Evolutionary conservation across 1,284 basidiomycete genomes (phyloP).

Genomic region (Ustilago tritici): DNA sequence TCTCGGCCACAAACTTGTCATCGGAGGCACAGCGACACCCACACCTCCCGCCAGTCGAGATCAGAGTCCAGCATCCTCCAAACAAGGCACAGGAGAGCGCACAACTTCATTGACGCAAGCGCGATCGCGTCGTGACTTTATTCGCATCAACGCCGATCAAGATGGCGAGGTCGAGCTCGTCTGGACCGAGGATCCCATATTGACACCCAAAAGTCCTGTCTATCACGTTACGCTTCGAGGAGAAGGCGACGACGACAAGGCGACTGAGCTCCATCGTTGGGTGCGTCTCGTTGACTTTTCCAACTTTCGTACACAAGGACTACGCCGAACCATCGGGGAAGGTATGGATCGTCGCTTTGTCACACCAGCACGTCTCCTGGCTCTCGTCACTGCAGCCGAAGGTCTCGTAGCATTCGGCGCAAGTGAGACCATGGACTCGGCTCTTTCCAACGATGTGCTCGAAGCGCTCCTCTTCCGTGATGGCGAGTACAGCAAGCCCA

Average conservation of each 20-base stretch:
- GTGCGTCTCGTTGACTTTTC: slow-evolving; percentile 76
- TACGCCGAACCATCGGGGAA: slow-evolving; percentile 90
- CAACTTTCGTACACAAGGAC: slow-evolving; percentile 92
- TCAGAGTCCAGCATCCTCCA: slow-evolving; percentile 37
- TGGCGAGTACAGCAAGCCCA: slow-evolving; percentile 59
- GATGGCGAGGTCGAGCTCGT: slow-evolving; percentile 57
- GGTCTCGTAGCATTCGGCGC: slow-evolving; percentile 66
- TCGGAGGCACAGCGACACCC: slow-evolving; percentile 30
- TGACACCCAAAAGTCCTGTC: slow-evolving; percentile 38
- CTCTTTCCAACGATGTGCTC: slow-evolving; percentile 63
- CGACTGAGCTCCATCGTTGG: slow-evolving; percentile 43
- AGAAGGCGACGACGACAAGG: slow-evolving; percentile 42
- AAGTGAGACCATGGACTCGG: slow-evolving; percentile 67
- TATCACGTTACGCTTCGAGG: slow-evolving; percentile 56
- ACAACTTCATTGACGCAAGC: slow-evolving; percentile 22
- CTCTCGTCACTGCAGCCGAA: slow-evolving; percentile 62
- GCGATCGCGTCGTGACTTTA: slow-evolving; percentile 22
- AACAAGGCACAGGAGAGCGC: slow-evolving; percentile 12
- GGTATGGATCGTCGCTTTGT: slow-evolving; percentile 90
- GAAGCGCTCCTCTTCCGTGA: slow-evolving; percentile 67
- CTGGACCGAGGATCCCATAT: slow-evolving; percentile 57
- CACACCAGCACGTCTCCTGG: slow-evolving; percentile 81
- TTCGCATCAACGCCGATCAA: slow-evolving; percentile 45
- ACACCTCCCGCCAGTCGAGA: slow-evolving; percentile 38
- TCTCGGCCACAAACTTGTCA: slow-evolving; percentile 54